Conservation (phyloP, 83 land plant genomes). For the Larix sibirica region DNA sequence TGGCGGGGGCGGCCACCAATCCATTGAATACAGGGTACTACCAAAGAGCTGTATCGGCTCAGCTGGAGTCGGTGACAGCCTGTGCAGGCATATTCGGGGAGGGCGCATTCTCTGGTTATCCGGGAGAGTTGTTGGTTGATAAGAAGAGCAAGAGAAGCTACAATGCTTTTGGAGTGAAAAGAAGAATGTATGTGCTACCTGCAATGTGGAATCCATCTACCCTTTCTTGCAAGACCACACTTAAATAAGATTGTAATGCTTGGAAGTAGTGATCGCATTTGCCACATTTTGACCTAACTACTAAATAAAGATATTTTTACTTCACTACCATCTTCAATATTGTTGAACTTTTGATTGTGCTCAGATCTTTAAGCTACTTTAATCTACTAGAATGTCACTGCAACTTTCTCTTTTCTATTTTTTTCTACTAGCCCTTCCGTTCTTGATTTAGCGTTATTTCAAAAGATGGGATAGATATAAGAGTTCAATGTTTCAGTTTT, state of each 20-base stretch:
- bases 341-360: too few relatives aligned
- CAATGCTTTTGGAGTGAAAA: constrained; percentile 36
- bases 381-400: too few relatives aligned
- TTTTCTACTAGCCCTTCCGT: too few relatives aligned
- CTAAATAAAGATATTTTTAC: too few relatives aligned
- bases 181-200: constrained; percentile 33
- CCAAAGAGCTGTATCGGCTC: constrained; percentile 27
- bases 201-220: constrained; percentile 36
- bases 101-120: constrained; percentile 42
- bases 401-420: too few relatives aligned
- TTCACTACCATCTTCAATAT: too few relatives aligned
- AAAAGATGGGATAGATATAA: too few relatives aligned
- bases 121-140: constrained; percentile 34
- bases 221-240: not conserved
- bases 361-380: too few relatives aligned
- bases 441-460: too few relatives aligned
- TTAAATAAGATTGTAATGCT: not conserved
- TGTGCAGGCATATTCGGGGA: constrained; percentile 40
- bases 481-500: too few relatives aligned
- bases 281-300: too few relatives aligned
- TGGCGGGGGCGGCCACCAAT: constrained; percentile 48
- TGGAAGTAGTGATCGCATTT: too few relatives aligned
- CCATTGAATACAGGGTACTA: constrained; percentile 42
- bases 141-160: constrained; percentile 25
- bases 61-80: constrained; percentile 44